Percentiles rank a stretch among this genome's conserved stretches.
phyloP scores from a whole-genome alignment of 129 eudicot species.

The Heracleum sosnowskyi region DNA sequence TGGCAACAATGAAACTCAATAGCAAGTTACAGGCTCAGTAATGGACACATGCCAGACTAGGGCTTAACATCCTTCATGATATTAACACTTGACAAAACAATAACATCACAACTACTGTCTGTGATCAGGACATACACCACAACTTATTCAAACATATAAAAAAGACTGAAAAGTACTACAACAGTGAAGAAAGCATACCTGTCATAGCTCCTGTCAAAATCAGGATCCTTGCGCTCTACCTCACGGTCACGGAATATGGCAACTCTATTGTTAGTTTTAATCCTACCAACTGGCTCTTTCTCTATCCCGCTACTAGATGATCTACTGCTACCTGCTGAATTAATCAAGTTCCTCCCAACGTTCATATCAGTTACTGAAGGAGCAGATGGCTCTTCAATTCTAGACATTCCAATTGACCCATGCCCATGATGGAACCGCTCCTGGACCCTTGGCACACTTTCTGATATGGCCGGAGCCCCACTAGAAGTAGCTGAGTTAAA shows the following conservation, averaged over 20 bases:
- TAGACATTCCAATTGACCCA: conserved; percentile 34
- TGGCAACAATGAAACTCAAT: background rate
- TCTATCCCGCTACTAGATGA: conserved; percentile 58
- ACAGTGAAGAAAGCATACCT: conserved; percentile 27
- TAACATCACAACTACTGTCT: background rate
- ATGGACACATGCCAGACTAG: background rate
- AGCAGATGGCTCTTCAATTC: conserved; percentile 39
- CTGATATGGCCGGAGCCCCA: conserved; percentile 41
- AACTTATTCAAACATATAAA: background rate
- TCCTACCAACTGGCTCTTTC: conserved; percentile 59
- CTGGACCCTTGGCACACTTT: conserved; percentile 39
- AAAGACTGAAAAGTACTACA: background rate
- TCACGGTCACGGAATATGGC: conserved; percentile 86
- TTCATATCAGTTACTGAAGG: conserved; percentile 39
- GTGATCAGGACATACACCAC: background rate
- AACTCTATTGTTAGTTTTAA: conserved; percentile 51
- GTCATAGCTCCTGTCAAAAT: conserved; percentile 81
- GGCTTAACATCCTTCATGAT: background rate
- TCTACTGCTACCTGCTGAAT: conserved; percentile 61
- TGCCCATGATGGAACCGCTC: conserved; percentile 51
- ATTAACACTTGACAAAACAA: background rate
- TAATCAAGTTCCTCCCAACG: conserved; percentile 41
- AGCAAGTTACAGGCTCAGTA: background rate
- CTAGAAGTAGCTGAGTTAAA: conserved; percentile 48
- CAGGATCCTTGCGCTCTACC: conserved; percentile 84